Evolutionary conservation across 2,329 filamentous ascomycete genomes (phyloP).

Genomic region (Fusarium sp.): DNA sequence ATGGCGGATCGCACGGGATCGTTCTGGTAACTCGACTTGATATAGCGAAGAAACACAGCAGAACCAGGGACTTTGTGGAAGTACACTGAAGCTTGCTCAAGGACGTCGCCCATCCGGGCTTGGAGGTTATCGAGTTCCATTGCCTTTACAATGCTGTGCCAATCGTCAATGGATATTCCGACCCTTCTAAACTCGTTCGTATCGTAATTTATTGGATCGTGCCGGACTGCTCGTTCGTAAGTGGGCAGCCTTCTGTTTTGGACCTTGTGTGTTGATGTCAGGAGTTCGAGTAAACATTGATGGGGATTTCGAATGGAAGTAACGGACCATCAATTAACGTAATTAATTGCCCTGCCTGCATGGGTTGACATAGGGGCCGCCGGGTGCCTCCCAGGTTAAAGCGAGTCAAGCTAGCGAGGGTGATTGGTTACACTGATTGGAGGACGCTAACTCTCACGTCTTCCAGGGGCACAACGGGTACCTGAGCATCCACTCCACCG

Average conservation of each 20-base stretch:
- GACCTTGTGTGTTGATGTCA: slow-evolving; percentile 1
- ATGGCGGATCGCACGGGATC: slow-evolving; percentile 94
- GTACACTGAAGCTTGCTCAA: slow-evolving; percentile 66
- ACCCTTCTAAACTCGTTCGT: neutral
- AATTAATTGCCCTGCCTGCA: neutral
- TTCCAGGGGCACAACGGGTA: slow-evolving; percentile 29
- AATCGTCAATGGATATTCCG: neutral
- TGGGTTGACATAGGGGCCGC: slow-evolving; percentile 32
- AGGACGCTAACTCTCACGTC: neutral
- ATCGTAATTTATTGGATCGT: neutral
- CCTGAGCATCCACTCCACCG: slow-evolving; percentile 7
- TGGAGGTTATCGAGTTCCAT: slow-evolving; percentile 75
- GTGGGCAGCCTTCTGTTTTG: neutral
- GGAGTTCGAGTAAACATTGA: neutral
- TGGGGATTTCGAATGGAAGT: slow-evolving; percentile 2
- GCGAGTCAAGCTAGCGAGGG: neutral
- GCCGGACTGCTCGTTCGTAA: neutral
- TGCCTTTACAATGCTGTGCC: neutral
- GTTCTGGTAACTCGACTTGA: slow-evolving; percentile 97
- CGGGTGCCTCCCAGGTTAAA: slow-evolving; percentile 9
- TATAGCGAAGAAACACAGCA: slow-evolving; percentile 92
- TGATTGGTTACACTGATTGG: slow-evolving; percentile 26
- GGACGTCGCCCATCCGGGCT: slow-evolving; percentile 59
- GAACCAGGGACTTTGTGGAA: slow-evolving; percentile 96
- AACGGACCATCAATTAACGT: slow-evolving; percentile 15